Evolutionary conservation across 257 asterid species (phyloP), one percentile per base, ranked within the genome.

Genomic region (Catharanthus roseus): DNA sequence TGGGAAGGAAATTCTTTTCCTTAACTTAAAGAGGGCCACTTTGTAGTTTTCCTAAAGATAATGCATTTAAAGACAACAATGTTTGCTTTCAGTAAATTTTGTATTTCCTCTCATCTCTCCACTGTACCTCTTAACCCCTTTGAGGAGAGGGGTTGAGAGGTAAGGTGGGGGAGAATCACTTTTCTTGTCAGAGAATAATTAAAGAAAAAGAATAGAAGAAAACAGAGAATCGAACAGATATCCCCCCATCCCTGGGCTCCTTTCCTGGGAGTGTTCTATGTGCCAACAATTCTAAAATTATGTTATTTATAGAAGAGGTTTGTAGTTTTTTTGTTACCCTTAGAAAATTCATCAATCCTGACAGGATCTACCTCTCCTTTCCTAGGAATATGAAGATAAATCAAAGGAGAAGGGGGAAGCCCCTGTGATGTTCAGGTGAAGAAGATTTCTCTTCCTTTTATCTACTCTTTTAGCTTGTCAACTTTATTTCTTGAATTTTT

Each of bases 381-480:
- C 21, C 29, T 7, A 95, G 99, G 99, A 95, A 79, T 90, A 89
- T 57, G 97, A 91, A 81, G 97, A 87, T 9, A 95, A 89, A 80
- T 75, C 78, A 80, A 88, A 88, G 79, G 99, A 95, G 79, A 95
- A 95, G 80, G 99, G 99, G 65, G 99, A 95, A 85, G 74, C 90
- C 15, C 96, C 99, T 65, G 97, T 95, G 65, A 95, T 95, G 99
- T 95, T 95, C 85, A 95, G 99, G 99, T 95, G 79, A 85, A 62
- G 57, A 77, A 45, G 72, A 74, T 69, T 65, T 75, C 23, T 33
- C 29, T 62, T 34, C 8, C 65, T 68, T 3, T 28, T 21, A 23
- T 49, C 21, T 29, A n/a, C n/a, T 13, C 24, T 60, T 67, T 24
- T 64, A 36, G 62, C 41, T 26, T 28, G 10, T 29, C 10, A 54